Conservation (phyloP, 2,329 filamentous ascomycete species). For the Aspergillus tanneri region DNA sequence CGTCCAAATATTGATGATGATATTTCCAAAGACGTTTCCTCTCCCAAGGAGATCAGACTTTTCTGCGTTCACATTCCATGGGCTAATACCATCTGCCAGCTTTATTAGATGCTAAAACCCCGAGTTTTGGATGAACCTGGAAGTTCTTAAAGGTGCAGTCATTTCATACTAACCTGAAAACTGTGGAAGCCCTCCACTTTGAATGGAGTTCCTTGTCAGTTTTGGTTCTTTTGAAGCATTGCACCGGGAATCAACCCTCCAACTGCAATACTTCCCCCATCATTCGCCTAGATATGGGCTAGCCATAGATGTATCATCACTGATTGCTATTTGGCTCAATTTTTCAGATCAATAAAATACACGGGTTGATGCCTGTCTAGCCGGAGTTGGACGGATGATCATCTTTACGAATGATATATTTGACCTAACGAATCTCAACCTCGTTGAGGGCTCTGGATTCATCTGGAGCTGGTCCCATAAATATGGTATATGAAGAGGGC, state of each 20-base stretch:
- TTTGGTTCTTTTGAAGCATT: neutral
- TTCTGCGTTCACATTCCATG: neutral
- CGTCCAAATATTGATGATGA: no score
- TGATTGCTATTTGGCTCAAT: neutral
- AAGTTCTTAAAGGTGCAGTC: neutral
- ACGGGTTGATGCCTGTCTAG: neutral
- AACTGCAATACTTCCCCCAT: neutral
- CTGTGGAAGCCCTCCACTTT: neutral
- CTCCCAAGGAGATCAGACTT: neutral
- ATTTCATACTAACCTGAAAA: neutral
- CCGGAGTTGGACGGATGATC: neutral
- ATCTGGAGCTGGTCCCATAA: neutral
- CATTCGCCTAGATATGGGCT: neutral
- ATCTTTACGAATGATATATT: neutral
- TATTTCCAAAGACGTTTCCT: no score
- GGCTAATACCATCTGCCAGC: neutral
- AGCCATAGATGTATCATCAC: neutral
- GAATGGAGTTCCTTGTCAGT: neutral
- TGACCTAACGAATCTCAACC: neutral
- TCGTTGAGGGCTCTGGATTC: neutral
- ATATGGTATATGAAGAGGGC: neutral
- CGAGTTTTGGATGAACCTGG: neutral
- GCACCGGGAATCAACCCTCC: neutral
- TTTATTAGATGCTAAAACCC: neutral
- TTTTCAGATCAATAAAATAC: neutral